Base-by-base conservation (phyloP, 2,329 filamentous ascomycete genomes). In the Paradendryphiella salina region DNA sequence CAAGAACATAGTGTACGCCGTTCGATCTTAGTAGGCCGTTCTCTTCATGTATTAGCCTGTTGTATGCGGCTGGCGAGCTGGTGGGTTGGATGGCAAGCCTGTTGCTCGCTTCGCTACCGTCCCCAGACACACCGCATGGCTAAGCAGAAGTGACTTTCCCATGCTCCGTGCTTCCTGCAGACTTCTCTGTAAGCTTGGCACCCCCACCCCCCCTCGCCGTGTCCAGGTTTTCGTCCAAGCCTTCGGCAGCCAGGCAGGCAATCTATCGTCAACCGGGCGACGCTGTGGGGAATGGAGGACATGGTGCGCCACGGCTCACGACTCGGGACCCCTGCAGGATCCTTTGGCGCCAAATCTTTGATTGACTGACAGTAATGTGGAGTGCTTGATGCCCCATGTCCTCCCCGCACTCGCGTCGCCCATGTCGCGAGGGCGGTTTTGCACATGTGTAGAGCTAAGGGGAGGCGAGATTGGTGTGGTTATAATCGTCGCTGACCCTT, bases 401-500 rank as follows among this genome's bases (percentile, higher is more conserved):
- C 59, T 61, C 69, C 67, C 69, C 67, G 69, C 69, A 70, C 61
- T 63, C 54, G 57, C 66, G 59, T 50, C 62, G 53, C 52, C 66
- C 69, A 65, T 69, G 58, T 69, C 61, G 61, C 57, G 53, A 54
- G 60, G 56, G 49, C 28, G 45, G 58, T 54, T 64, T 59, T 54
- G 52, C 39, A 54, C 45, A 39, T 54, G 33, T 56, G 39, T 49
- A 49, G 46, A 54, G 60, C 57, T 60, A 63, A 54, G 14, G 37
- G 41, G 56, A 63, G 53, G 62, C 60, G 52, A 60, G 47, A 56
- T 57, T 52, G 48, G 44, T 35, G 46, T 54, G 26, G 56, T 61
- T 65, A 65, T 63, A 64, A 61, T 50, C 57, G 50, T 50, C 48
- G 56, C 52, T 59, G 46, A 53, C 37, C 45, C 48, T 49, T 55